A percentile compares a stretch with the other conserved stretches of the same genome.
phyloP scores from a whole-genome alignment of 2,329 filamentous ascomycete genomes.

The Colletotrichum chrysophilum region DNA sequence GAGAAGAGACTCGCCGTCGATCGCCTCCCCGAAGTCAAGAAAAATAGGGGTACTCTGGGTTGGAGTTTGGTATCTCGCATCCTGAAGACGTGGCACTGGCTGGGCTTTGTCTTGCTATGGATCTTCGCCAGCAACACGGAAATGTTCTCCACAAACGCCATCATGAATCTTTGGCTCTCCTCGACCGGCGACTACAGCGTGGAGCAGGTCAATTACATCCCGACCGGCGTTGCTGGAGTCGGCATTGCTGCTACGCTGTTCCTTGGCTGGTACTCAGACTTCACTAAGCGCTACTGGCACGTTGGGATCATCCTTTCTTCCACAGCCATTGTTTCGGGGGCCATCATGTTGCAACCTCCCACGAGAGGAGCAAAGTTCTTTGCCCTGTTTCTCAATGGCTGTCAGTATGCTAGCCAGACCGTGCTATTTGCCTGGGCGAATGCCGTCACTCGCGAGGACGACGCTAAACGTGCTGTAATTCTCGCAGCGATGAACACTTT shows the following conservation, averaged over 20 bases:
- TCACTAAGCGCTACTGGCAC: neutral
- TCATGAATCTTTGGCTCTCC: neutral
- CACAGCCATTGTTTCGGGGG: neutral
- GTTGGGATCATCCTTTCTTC: neutral
- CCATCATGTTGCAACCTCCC: neutral
- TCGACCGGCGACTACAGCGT: neutral
- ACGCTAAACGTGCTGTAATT: neutral
- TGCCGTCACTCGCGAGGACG: neutral
- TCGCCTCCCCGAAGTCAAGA: neutral
- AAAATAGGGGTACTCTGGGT: neutral
- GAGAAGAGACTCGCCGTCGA: neutral
- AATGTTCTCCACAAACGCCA: neutral
- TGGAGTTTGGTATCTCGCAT: neutral
- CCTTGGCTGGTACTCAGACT: neutral
- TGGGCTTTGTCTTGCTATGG: neutral
- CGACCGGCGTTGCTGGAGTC: neutral
- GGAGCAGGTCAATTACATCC: neutral
- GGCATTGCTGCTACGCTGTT: neutral
- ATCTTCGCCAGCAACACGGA: neutral
- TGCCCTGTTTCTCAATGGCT: neutral
- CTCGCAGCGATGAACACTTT: neutral
- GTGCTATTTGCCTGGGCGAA: neutral
- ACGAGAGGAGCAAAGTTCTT: neutral
- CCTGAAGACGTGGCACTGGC: neutral
- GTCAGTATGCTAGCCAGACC: neutral